Evolutionary conservation across 2,329 filamentous ascomycete species (phyloP).

Genomic region (Penicillium psychrosexuale): DNA sequence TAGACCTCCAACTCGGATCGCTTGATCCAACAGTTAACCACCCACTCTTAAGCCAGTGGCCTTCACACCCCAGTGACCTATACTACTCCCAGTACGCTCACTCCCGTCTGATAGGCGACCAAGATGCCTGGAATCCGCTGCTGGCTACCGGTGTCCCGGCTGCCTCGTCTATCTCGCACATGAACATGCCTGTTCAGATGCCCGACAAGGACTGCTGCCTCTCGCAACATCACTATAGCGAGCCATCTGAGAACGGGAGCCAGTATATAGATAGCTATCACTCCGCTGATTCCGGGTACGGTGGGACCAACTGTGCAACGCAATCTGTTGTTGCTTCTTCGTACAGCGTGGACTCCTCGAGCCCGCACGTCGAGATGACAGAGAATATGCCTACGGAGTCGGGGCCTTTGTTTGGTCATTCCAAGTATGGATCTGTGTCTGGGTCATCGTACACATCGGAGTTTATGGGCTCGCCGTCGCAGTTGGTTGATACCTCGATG

Average conservation of each 20-base stretch:
- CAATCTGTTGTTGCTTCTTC: conserved; percentile 30
- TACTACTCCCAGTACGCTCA: conserved; percentile 24
- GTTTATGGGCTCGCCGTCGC: conserved; percentile 51
- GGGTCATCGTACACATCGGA: conserved; percentile 10
- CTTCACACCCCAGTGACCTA: conserved; percentile 16
- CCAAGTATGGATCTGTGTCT: conserved; percentile 8
- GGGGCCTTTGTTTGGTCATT: conserved; percentile 18
- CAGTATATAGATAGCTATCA: conserved; percentile 29
- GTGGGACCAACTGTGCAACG: conserved; percentile 29
- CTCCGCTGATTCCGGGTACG: conserved; percentile 39
- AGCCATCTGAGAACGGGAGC: conserved; percentile 33
- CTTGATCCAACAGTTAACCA: conserved; percentile 11
- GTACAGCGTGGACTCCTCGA: conserved; percentile 31
- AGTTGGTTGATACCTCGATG: conserved; percentile 44
- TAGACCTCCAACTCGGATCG: conserved; percentile 25
- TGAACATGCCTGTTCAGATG: conserved; percentile 17
- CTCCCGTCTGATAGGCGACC: conserved; percentile 19
- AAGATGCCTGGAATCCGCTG: conserved; percentile 36
- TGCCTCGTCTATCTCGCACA: conserved; percentile 17
- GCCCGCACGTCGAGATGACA: conserved; percentile 23
- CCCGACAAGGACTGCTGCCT: conserved; percentile 23
- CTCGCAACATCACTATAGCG: conserved; percentile 27
- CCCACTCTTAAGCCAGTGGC: conserved; percentile 23
- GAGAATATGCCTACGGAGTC: conserved; percentile 23
- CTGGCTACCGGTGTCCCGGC: conserved; percentile 28